Base-by-base conservation (phyloP, 441 rosid genomes). In the Jatropha multifida region DNA sequence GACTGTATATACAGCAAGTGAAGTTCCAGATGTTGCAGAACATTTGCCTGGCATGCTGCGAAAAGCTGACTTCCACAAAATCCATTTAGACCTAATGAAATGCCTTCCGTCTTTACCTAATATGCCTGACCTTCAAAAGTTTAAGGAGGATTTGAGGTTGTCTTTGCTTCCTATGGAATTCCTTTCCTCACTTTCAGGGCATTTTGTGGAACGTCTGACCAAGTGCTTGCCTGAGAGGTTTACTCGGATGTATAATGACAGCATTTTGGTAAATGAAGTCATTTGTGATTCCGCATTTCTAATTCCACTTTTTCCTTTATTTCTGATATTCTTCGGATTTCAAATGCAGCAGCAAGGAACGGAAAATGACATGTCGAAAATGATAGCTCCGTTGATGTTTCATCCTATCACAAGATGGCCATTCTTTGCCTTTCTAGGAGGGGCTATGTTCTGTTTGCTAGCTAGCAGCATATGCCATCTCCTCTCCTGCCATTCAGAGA, bases 381-480 rank as follows among this genome's bases (percentile, higher is more conserved):
- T 70, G 65, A 52, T 74, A 51, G 72, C 77, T 62, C 81, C 83
- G 3, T 69, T 71, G 0, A 69, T 61, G 38, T 68, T 72, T 66
- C 80, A 74, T 17, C 85, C 83, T 10, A 79, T 83, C 55, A 76
- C 89, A 58, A 76, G 87, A 73, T 86, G 87, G 87, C 87, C 89
- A 20, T 81, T 83, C 60, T 84, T 75, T 10, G 81, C 76, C 12
- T 86, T 86, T 83, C 37, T 84, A 65, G 84, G 84, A 0, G 86
- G 89, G 15, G 87, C 87, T 4, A 82, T 86, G 87, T 86, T 84
- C 79, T 86, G 87, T 77, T 77, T 86, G 75, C 82, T 84, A 27
- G 87, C 80, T 7, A 84, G 87, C 83, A 81, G 86, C 75, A 62
- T 74, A 0, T 79, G 86, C 73, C 87, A 79, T 73, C 87, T 86